A percentile compares a stretch with the other conserved stretches of the same genome.
Evolutionary conservation across 2,329 filamentous ascomycete genomes (phyloP).

Genomic region (Ilyonectria sp.): DNA sequence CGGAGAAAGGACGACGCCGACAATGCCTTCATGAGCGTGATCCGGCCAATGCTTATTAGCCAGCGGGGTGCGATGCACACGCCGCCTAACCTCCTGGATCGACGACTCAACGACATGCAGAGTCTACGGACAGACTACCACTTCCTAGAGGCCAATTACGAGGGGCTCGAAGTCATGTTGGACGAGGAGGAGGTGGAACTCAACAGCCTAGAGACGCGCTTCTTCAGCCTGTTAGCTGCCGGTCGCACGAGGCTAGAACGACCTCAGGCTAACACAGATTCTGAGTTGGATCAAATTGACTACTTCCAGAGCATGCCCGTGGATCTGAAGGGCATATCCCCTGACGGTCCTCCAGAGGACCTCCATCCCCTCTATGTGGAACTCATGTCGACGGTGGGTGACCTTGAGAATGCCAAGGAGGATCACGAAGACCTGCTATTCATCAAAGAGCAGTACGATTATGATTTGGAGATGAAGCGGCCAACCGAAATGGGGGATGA

Average conservation of each 20-base stretch:
- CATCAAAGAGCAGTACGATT: conserved; percentile 56
- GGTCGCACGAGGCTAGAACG: conserved; percentile 41
- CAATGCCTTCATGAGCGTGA: conserved; percentile 57
- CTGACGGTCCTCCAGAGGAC: conserved; percentile 54
- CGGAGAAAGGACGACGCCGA: conserved; percentile 55
- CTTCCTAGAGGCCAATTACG: conserved; percentile 54
- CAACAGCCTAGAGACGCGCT: conserved; percentile 54
- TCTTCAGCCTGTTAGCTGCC: conserved; percentile 57
- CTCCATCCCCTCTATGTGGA: conserved; percentile 64
- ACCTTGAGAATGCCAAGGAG: conserved; percentile 64
- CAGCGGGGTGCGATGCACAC: conserved; percentile 39
- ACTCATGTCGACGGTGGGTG: conserved; percentile 60
- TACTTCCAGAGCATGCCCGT: conserved; percentile 47
- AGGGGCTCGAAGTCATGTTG: conserved; percentile 53
- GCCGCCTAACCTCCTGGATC: conserved; percentile 46
- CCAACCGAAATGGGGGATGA: conserved; percentile 51
- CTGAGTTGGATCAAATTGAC: conserved; percentile 25
- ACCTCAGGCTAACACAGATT: conserved; percentile 18
- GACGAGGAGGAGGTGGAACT: conserved; percentile 56
- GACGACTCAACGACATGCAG: conserved; percentile 55
- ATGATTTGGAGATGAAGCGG: conserved; percentile 54
- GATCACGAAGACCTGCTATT: conserved; percentile 61
- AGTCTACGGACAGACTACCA: conserved; percentile 56
- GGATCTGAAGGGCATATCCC: conserved; percentile 55
- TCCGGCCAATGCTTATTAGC: conserved; percentile 55